Evolutionary conservation across 495 filamentous ascomycete species (phyloP).

Genomic region (Neohortaea acidophila): DNA sequence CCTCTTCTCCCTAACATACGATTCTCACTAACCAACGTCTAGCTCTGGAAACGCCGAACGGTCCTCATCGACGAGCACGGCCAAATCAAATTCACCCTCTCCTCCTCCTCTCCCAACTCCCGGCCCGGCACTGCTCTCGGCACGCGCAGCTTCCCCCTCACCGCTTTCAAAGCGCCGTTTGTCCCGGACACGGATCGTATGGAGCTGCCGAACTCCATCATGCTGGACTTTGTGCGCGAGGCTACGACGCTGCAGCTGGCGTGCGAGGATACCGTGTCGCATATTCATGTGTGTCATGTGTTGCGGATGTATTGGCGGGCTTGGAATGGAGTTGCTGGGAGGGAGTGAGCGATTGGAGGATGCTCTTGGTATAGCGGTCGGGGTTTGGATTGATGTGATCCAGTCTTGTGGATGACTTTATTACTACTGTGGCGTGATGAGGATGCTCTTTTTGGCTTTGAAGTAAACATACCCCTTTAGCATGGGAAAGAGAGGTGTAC

Average conservation of each 20-base stretch:
- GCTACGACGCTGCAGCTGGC: conserved; percentile 76
- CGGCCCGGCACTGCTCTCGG: neutral
- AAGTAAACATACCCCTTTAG: no score
- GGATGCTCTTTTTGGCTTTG: no score
- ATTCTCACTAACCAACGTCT: neutral
- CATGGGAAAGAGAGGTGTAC: no score
- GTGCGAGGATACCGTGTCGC: conserved; percentile 44
- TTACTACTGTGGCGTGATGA: no score
- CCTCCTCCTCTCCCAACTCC: conserved; percentile 1
- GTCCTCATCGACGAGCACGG: conserved; percentile 66
- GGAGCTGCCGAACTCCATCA: conserved; percentile 69
- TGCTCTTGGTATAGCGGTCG: no score
- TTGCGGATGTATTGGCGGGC: conserved; percentile 12
- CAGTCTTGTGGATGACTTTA: no score
- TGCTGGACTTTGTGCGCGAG: conserved; percentile 61
- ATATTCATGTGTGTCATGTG: conserved; percentile 10
- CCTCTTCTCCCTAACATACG: conserved; percentile 1
- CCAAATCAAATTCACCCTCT: conserved; percentile 45
- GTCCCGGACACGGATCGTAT: conserved; percentile 76
- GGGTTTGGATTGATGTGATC: no score
- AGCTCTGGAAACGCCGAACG: conserved; percentile 77
- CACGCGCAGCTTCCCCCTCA: conserved; percentile 59
- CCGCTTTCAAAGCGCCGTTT: conserved; percentile 62
- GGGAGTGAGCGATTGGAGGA: no score
- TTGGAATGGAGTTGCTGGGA: conserved; percentile 8